Base-by-base conservation (phyloP, 108 stramenopile species). In the Chaetoceros muelleri region DNA sequence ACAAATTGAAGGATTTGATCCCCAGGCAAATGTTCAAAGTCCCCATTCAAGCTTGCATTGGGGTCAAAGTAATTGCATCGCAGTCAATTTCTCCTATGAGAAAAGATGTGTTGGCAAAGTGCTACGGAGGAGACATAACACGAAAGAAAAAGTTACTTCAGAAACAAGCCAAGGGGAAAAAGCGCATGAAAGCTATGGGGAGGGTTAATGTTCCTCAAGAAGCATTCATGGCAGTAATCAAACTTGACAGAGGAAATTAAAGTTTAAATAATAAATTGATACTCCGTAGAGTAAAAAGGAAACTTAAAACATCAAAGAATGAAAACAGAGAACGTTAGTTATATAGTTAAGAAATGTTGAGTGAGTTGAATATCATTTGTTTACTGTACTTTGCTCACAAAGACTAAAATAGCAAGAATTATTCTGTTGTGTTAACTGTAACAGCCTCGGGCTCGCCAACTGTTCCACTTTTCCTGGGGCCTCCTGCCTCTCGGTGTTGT, bases 111-210 rank as follows among this genome's bases (percentile, higher is more conserved):
- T 64, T 96, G 53, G 95, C 98, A 23, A 97, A 97, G 65, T 95
- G 94, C 50, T 96, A 96, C 49, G 98, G 98, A 25, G 98, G 98
- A n/a, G 98, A 99, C 64, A 78, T 99, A 21, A 70, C 94, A 18
- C 85, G 98, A 30, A 99, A 99, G 79, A 97, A 98, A 64, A 99
- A 99, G 70, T 76, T 99, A 50, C 70, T 98, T 53, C 85, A 99
- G 56, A 99, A 99, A 70, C 98, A 99, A 79, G 97, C 97, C 7
- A 94, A 92, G 74, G 98, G 98, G 28, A 99, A 99, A 72, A 95
- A 95, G 71, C 71, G 94, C 46, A 99, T 99, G 98, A 98, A 98
- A 70, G 63, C 86, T 25, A 94, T 99, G 78, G 98, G 98, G 8
- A 97, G 93, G 52, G 98, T 99, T 3, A 81, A 80, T 57, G 96